Conservation (phyloP, 371 early-diverging fungal species). For the Amoeboaphelidium protococcarum region DNA sequence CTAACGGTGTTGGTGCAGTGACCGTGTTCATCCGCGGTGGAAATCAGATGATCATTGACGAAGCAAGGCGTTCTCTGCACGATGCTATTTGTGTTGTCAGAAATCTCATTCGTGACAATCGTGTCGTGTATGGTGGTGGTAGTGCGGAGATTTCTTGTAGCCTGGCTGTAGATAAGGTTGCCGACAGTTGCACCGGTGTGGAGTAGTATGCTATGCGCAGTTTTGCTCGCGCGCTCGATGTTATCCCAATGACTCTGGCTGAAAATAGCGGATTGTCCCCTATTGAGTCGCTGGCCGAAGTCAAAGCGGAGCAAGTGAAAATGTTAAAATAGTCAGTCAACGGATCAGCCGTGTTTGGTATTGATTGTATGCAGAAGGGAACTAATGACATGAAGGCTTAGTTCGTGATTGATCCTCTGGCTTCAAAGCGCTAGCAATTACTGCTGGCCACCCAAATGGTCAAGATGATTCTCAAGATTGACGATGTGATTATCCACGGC, state of each 20-base stretch:
- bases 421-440: slow-evolving; percentile 95
- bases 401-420: slow-evolving; percentile 92
- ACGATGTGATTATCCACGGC: slow-evolving; percentile 16
- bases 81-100: slow-evolving; percentile 99
- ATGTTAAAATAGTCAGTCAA: no score
- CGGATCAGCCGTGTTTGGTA: slow-evolving; percentile 56
- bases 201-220: slow-evolving; percentile 97
- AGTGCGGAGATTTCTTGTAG: slow-evolving; percentile 92
- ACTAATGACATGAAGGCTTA: slow-evolving; percentile 91
- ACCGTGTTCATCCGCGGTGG: slow-evolving; percentile 97
- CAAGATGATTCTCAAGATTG: slow-evolving; percentile 62
- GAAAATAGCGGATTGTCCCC: slow-evolving; percentile 94
- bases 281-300: slow-evolving; percentile 73
- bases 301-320: slow-evolving; percentile 84
- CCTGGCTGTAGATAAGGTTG: slow-evolving; percentile 68
- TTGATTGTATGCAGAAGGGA: slow-evolving; percentile 81
- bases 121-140: slow-evolving; percentile 98
- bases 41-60: slow-evolving; percentile 99
- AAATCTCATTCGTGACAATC: slow-evolving; percentile 85
- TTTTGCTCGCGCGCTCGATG: slow-evolving; percentile 88
- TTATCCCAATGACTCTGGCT: slow-evolving; percentile 86
- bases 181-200: slow-evolving; percentile 62
- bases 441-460: slow-evolving; percentile 96
- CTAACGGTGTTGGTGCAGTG: no score
- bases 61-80: slow-evolving; percentile 94